Conservation (phyloP, 169 alveolate species). For the Babesia caballi region DNA sequence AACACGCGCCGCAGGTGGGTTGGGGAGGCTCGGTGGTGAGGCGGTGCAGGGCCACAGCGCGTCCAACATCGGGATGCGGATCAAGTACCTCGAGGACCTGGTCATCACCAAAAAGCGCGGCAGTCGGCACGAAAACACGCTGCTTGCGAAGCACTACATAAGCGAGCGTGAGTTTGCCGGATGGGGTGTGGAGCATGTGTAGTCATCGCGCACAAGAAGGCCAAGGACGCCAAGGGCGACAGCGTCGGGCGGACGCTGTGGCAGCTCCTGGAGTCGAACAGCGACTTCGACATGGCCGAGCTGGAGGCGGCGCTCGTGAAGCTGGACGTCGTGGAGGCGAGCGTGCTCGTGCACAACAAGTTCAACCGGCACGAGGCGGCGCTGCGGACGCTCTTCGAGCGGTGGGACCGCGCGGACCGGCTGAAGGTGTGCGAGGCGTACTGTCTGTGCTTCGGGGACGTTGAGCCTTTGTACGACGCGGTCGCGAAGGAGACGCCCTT, state of each 20-base stretch:
- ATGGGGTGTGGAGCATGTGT: not conserved
- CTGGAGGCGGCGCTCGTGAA: slow-evolving; percentile 23
- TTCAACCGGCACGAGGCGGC: slow-evolving; percentile 41
- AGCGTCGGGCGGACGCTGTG: slow-evolving; percentile 11
- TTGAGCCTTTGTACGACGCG: not conserved
- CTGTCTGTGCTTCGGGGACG: slow-evolving; percentile 62
- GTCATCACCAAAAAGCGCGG: slow-evolving; percentile 51
- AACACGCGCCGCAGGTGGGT: slow-evolving; percentile 32
- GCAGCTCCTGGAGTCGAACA: slow-evolving; percentile 45
- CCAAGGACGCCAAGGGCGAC: slow-evolving; percentile 13
- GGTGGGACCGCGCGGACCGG: slow-evolving; percentile 5
- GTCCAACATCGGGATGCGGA: slow-evolving; percentile 26
- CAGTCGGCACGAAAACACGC: slow-evolving; percentile 49
- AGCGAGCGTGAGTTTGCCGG: slow-evolving; percentile 13
- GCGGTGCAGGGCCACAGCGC: not conserved
- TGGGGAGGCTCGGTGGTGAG: not conserved
- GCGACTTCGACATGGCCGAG: slow-evolving; percentile 39
- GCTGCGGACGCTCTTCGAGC: slow-evolving; percentile 27
- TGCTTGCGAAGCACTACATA: slow-evolving; percentile 52
- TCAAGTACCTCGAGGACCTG: slow-evolving; percentile 58
- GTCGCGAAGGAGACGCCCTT: slow-evolving; percentile 32
- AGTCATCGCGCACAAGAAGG: slow-evolving; percentile 18
- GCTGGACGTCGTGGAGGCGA: slow-evolving; percentile 44
- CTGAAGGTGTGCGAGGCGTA: slow-evolving; percentile 53
- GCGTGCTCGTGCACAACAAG: slow-evolving; percentile 38